phyloP scores from a whole-genome alignment of 305 asterid species.

The Petunia hybrid region DNA sequence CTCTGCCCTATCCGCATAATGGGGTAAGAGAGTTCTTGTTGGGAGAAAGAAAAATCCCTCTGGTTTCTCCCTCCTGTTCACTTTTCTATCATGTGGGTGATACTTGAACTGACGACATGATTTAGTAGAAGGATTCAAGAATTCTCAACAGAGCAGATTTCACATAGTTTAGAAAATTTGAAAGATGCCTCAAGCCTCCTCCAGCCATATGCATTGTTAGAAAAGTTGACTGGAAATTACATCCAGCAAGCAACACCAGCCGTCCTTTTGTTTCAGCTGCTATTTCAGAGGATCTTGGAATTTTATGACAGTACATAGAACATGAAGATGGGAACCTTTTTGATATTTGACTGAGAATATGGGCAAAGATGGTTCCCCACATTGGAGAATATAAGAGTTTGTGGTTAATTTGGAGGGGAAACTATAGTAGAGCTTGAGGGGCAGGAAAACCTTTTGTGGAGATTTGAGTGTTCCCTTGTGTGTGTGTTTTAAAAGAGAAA shows the following conservation, averaged over 20 bases:
- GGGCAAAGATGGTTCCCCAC: background rate
- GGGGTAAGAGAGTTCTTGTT: too few relatives aligned
- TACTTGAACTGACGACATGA: background rate
- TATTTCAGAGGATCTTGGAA: background rate
- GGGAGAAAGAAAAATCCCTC: background rate
- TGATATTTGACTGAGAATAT: background rate
- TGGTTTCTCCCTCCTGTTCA: background rate
- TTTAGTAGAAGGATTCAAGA: background rate
- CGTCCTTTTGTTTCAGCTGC: background rate
- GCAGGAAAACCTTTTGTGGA: background rate
- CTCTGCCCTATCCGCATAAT: background rate
- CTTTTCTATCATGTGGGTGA: conserved; percentile 7
- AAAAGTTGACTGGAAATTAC: conserved; percentile 19
- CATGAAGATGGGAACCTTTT: background rate
- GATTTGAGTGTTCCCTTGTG: background rate
- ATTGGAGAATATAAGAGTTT: background rate
- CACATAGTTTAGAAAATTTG: conserved; percentile 2
- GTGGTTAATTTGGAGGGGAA: background rate
- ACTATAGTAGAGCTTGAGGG: background rate
- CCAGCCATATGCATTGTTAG: background rate
- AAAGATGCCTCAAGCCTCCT: background rate
- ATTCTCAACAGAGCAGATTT: background rate
- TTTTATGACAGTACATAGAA: background rate
- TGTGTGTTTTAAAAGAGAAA: too few relatives aligned
- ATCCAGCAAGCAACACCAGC: background rate